Conservation (phyloP, 495 filamentous ascomycete species). For the Xylaria flabelliformis region DNA sequence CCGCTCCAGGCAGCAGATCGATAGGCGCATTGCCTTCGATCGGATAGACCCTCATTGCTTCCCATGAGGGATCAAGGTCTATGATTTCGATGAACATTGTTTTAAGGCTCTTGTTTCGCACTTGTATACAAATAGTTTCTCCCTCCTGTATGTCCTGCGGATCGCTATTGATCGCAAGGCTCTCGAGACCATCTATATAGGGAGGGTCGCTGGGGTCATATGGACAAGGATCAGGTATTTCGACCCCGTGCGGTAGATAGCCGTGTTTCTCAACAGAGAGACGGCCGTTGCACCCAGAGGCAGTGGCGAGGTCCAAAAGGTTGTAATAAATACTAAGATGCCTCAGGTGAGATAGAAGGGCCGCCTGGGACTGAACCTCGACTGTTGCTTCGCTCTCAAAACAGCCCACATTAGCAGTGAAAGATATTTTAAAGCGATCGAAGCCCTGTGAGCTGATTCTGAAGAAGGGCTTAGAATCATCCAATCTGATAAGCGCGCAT, state of each 20-base stretch:
- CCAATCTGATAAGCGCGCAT: neutral
- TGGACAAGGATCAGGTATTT: neutral
- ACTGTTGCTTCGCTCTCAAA: neutral
- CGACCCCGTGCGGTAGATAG: neutral
- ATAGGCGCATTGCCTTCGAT: neutral
- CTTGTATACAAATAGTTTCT: neutral
- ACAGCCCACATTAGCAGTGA: neutral
- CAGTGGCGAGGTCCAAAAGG: neutral
- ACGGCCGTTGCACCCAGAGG: neutral
- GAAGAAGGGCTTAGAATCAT: neutral
- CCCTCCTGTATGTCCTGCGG: neutral
- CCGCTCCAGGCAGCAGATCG: neutral
- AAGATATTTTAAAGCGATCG: neutral
- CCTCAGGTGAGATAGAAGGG: neutral
- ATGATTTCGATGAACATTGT: neutral
- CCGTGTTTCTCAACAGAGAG: neutral
- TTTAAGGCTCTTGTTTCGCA: neutral
- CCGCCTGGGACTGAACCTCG: neutral
- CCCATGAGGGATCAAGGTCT: neutral
- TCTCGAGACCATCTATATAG: neutral
- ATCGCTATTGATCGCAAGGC: neutral
- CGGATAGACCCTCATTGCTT: neutral
- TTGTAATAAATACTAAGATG: constrained; percentile 5
- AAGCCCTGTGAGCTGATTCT: neutral
- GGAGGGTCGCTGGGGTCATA: neutral